Evolutionary conservation across 2,329 filamentous ascomycete genomes (phyloP).

Genomic region (Botryotinia narcissicola): DNA sequence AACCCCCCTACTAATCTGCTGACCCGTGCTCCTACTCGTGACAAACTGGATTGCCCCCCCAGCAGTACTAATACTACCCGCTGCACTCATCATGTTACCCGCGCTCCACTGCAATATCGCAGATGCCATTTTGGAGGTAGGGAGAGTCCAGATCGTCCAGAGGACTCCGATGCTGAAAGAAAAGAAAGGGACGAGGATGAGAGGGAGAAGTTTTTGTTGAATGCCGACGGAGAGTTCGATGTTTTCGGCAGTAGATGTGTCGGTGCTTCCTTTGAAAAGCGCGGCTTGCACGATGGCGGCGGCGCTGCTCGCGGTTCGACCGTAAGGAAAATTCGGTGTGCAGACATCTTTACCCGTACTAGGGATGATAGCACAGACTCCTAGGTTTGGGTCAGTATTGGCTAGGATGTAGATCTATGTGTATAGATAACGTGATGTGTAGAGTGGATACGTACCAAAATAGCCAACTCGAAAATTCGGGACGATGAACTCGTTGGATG

Average conservation of each 20-base stretch:
- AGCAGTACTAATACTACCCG: not conserved
- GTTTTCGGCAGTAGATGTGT: not conserved
- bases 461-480: conserved; percentile 14
- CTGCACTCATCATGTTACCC: conserved; percentile 7
- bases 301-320: not conserved
- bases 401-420: not conserved
- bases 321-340: not conserved
- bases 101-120: not conserved
- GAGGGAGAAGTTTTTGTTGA: not conserved
- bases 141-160: not conserved
- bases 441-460: not conserved
- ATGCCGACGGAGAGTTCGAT: conserved; percentile 7
- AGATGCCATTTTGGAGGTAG: not conserved
- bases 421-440: not conserved
- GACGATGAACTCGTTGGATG: conserved; percentile 4
- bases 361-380: conserved; percentile 5
- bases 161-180: conserved; percentile 5
- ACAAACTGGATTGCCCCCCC: conserved; percentile 1
- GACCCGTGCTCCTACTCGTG: not conserved
- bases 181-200: conserved; percentile 4
- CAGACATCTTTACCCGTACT: not conserved
- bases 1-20: conserved; percentile 3
- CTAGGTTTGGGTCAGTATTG: not conserved
- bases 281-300: not conserved
- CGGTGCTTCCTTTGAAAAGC: not conserved